Evolutionary conservation across 23 red algal genomes (phyloP).

Genomic region (Cyanidioschyzon merolae): DNA sequence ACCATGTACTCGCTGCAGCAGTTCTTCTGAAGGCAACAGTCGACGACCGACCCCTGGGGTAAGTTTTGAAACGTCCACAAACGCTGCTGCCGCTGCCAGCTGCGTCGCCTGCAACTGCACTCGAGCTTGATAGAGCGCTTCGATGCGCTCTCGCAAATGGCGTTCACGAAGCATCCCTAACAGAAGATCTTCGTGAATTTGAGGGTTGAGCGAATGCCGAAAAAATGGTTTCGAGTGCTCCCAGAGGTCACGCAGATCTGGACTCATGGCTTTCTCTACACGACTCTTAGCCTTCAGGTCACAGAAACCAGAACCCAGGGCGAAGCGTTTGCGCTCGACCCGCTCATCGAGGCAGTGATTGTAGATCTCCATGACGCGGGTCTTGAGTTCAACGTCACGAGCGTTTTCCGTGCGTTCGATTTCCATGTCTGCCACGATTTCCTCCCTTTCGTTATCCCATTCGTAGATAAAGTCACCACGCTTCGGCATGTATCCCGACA

Average conservation of each 20-base stretch:
- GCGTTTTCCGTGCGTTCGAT: constrained; percentile 45
- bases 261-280: constrained; percentile 44
- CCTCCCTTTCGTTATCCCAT: constrained; percentile 96
- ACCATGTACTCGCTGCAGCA: not conserved
- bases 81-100: constrained; percentile 19
- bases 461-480: constrained; percentile 96
- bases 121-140: constrained; percentile 38
- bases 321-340: constrained; percentile 62
- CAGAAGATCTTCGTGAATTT: constrained; percentile 43
- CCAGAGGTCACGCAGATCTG: constrained; percentile 64
- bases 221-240: constrained; percentile 58
- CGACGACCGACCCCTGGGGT: not conserved
- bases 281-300: constrained; percentile 49
- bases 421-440: constrained; percentile 90
- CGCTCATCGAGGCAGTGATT: constrained; percentile 62
- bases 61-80: not conserved
- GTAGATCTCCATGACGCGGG: constrained; percentile 87
- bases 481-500: constrained; percentile 83
- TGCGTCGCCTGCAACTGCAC: constrained; percentile 22
- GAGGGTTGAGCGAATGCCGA: constrained; percentile 49
- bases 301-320: constrained; percentile 50
- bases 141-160: constrained; percentile 34
- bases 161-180: constrained; percentile 50
- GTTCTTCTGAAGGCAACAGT: not conserved
- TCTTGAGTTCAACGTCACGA: constrained; percentile 67